Evolutionary conservation across 1,284 basidiomycete genomes (phyloP).

Genomic region (Peniophora sp.): DNA sequence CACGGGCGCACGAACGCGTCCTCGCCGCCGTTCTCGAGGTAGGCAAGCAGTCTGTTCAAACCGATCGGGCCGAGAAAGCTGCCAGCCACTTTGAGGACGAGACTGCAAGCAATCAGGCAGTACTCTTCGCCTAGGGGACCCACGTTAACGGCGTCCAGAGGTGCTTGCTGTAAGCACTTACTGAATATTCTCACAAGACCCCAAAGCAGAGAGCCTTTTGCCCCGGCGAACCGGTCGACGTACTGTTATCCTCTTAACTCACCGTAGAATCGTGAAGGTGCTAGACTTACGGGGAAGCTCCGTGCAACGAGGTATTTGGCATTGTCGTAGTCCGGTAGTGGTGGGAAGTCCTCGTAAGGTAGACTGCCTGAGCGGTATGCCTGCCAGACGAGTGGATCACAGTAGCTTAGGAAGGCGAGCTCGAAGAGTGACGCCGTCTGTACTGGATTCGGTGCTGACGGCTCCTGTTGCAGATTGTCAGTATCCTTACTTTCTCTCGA

Average conservation of each 20-base stretch:
- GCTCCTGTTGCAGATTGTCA: slow-evolving; percentile 14
- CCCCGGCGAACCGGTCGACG: slow-evolving; percentile 21
- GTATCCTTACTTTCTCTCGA: neutral
- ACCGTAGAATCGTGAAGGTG: too few relatives aligned
- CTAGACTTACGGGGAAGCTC: slow-evolving; percentile 20
- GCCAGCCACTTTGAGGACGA: slow-evolving; percentile 6
- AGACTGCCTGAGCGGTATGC: slow-evolving; percentile 22
- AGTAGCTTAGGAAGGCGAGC: slow-evolving; percentile 20
- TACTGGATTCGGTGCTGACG: slow-evolving; percentile 20
- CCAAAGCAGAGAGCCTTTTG: slow-evolving; percentile 18
- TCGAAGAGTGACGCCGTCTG: slow-evolving; percentile 27
- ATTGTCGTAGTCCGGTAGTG: slow-evolving; percentile 39
- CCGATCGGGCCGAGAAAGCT: slow-evolving; percentile 24
- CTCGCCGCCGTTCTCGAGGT: slow-evolving; percentile 35
- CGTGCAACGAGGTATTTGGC: slow-evolving; percentile 30
- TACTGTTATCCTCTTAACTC: too few relatives aligned
- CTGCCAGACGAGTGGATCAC: slow-evolving; percentile 22
- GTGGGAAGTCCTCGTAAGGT: slow-evolving; percentile 27
- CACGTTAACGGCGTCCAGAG: neutral
- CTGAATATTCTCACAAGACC: slow-evolving; percentile 18
- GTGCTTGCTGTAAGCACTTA: slow-evolving; percentile 5
- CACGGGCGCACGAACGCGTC: slow-evolving; percentile 32
- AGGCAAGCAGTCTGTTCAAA: slow-evolving; percentile 36
- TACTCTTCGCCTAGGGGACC: slow-evolving; percentile 14
- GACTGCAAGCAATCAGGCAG: slow-evolving; percentile 14